Conservation (phyloP, 2,329 filamentous ascomycete species). For the Polytolypa hystricis region DNA sequence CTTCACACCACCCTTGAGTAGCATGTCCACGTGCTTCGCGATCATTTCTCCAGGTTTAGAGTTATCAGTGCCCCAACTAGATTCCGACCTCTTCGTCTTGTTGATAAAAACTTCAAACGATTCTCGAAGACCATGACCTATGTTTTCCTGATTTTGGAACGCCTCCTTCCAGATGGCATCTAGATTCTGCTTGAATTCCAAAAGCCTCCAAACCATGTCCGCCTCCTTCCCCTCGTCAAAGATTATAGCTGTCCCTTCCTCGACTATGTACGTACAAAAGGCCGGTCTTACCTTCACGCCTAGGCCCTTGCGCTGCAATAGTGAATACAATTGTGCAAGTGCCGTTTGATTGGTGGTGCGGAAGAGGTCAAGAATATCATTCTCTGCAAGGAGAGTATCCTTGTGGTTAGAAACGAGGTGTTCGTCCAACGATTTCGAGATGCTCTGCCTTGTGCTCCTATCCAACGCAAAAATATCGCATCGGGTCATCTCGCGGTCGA, state of each 20-base stretch:
- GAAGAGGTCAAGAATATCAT: conserved; percentile 61
- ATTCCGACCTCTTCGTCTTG: conserved; percentile 59
- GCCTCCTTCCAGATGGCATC: conserved; percentile 66
- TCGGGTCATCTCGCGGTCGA: conserved; percentile 60
- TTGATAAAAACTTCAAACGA: conserved; percentile 89
- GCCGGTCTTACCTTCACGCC: conserved; percentile 58
- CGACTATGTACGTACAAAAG: conserved; percentile 69
- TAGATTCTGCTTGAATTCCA: conserved; percentile 68
- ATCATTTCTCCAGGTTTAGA: conserved; percentile 98
- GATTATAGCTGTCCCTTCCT: conserved; percentile 65
- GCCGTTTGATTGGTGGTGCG: conserved; percentile 57
- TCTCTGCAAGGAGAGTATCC: conserved; percentile 52
- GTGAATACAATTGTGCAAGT: conserved; percentile 63
- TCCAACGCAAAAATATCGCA: conserved; percentile 77
- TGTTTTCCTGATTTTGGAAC: conserved; percentile 65
- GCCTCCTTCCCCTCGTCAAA: conserved; percentile 66
- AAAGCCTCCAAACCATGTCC: conserved; percentile 74
- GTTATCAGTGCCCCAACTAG: conserved; percentile 68
- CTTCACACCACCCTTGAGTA: conserved; percentile 80
- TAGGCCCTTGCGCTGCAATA: conserved; percentile 62
- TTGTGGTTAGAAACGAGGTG: conserved; percentile 61
- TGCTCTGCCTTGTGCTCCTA: conserved; percentile 64
- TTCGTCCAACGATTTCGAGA: conserved; percentile 62
- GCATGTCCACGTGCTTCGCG: conserved; percentile 82
- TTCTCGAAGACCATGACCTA: conserved; percentile 70